A percentile compares a stretch with the other conserved stretches of the same genome.
Evolutionary conservation across 163 green algal genomes (phyloP).

Genomic region (Coccomyxa subellipsoidea): DNA sequence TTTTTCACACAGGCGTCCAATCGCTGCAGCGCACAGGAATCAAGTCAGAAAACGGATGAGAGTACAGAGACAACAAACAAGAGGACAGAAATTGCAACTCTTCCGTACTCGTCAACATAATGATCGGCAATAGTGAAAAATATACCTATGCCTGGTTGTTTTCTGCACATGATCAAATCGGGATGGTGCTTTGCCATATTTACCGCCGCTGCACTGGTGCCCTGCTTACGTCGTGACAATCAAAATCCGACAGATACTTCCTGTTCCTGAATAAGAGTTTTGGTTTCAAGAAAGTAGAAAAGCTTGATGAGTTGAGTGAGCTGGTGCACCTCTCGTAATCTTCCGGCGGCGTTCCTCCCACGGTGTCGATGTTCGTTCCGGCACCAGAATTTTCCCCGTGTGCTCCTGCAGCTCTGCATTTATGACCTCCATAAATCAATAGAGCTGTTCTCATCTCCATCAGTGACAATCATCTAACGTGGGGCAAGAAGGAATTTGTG

Average conservation of each 20-base stretch:
- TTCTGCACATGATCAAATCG: conserved; percentile 98
- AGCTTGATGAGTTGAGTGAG: too few species aligned
- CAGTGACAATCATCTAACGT: too few species aligned
- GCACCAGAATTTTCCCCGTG: too few species aligned
- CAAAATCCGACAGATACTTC: neutral
- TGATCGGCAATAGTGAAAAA: neutral
- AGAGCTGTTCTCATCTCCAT: too few species aligned
- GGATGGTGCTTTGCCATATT: conserved; percentile 78
- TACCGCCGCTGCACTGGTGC: neutral
- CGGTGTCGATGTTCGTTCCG: too few species aligned
- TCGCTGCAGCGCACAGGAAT: conserved; percentile 62
- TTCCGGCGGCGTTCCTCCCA: neutral
- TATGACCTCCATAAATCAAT: too few species aligned
- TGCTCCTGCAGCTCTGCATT: too few species aligned
- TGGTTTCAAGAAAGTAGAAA: neutral
- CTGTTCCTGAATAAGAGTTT: neutral
- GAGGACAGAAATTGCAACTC: neutral
- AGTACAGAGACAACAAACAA: neutral
- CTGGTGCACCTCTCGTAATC: neutral
- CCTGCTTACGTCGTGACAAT: neutral
- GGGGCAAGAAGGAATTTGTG: too few species aligned
- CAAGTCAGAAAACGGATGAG: too few species aligned
- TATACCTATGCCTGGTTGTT: conserved; percentile 95
- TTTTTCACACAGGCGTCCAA: conserved; percentile 95
- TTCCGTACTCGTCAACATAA: too few species aligned